Conservation (phyloP, 75 land plant genomes). For the Cupressus sempervirens region DNA sequence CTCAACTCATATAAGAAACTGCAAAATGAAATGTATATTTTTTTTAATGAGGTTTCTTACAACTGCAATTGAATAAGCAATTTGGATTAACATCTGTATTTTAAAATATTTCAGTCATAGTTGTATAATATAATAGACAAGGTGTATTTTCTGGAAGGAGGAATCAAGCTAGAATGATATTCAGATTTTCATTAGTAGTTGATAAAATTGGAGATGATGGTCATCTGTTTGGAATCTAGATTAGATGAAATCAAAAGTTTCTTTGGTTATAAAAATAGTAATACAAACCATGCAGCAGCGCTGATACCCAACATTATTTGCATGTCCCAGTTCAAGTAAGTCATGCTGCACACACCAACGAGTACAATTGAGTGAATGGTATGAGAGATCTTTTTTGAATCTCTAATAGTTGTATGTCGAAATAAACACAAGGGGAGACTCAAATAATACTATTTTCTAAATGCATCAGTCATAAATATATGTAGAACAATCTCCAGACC, state of each 20-base stretch:
- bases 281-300: slow-evolving; percentile 38
- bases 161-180: too few relatives aligned
- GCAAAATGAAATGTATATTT: too few relatives aligned
- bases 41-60: too few relatives aligned
- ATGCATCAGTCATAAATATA: neutral
- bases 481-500: neutral
- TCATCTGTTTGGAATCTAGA: too few relatives aligned
- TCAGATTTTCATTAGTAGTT: too few relatives aligned
- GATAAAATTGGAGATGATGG: neutral
- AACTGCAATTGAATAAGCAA: too few relatives aligned
- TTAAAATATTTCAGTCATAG: too few relatives aligned
- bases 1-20: neutral
- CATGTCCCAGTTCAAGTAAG: slow-evolving; percentile 40
- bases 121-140: too few relatives aligned
- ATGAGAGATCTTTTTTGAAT: neutral
- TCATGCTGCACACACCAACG: slow-evolving; percentile 25
- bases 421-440: too few relatives aligned
- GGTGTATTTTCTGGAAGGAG: too few relatives aligned
- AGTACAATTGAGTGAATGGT: neutral
- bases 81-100: too few relatives aligned
- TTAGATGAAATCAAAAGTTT: neutral
- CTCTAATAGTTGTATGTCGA: neutral
- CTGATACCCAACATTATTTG: slow-evolving; percentile 31
- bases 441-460: neutral
- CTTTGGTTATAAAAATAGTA: neutral